Percentiles rank a stretch among this genome's conserved stretches.
phyloP scores from a whole-genome alignment of 1,139 yeast species.

The Suhomyces atakaporum region DNA sequence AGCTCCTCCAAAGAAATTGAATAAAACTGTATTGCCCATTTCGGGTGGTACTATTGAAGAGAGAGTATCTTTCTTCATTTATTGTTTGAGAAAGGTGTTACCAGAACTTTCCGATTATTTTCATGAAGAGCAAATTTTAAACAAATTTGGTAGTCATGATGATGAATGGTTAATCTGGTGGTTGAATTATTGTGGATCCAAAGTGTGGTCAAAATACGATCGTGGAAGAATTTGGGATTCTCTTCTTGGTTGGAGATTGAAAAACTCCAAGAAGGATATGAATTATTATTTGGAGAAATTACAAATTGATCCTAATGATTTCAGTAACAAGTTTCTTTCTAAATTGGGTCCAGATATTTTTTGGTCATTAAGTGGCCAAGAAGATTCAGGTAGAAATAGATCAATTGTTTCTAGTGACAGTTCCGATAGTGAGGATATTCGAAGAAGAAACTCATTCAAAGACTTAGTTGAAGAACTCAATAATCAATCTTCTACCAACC shows the following conservation, averaged over 20 bases:
- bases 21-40: constrained; percentile 46
- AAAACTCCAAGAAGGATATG: constrained; percentile 35
- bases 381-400: constrained; percentile 7
- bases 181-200: constrained; percentile 90
- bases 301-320: constrained; percentile 23
- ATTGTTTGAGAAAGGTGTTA: constrained; percentile 58
- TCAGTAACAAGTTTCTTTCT: constrained; percentile 20
- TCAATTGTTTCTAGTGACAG: constrained; percentile 6
- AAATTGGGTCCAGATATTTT: constrained; percentile 49
- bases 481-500: constrained; percentile 10
- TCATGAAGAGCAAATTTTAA: constrained; percentile 76
- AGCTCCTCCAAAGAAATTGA: constrained; percentile 21
- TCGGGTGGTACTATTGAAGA: constrained; percentile 72
- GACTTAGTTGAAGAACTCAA: constrained; percentile 36
- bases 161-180: constrained; percentile 96
- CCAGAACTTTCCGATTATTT: constrained; percentile 81
- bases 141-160: constrained; percentile 62
- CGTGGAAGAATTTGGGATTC: constrained; percentile 90
- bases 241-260: constrained; percentile 74
- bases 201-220: constrained; percentile 79
- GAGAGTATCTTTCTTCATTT: constrained; percentile 71
- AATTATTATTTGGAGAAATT: constrained; percentile 38
- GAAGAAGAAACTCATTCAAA: constrained; percentile 30
- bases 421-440: constrained; percentile 1
- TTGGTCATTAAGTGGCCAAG: constrained; percentile 34